Percentiles rank a stretch among this genome's conserved stretches.
Evolutionary conservation across 345 rosid species (phyloP).

Genomic region (Syzygium aqueum): DNA sequence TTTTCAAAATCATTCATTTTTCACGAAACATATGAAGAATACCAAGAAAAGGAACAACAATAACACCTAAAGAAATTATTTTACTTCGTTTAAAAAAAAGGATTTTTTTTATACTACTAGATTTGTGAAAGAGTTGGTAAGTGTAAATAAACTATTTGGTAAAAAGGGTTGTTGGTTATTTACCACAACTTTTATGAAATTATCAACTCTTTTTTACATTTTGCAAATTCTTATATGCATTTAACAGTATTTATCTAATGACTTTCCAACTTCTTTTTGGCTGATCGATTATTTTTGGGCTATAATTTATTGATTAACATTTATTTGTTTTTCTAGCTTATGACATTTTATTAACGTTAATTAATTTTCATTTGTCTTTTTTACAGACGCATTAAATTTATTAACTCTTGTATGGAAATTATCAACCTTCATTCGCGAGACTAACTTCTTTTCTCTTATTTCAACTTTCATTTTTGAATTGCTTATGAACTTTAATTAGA

Average conservation of each 20-base stretch:
- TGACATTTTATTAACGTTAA: neutral
- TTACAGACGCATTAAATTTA: neutral
- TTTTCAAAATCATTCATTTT: no score
- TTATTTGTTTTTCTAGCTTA: neutral
- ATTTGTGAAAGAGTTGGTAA: neutral
- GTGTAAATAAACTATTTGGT: neutral
- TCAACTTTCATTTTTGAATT: neutral
- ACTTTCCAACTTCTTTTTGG: neutral
- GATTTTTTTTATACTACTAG: neutral
- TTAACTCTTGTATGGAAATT: neutral
- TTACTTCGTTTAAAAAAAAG: neutral
- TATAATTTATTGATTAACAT: neutral
- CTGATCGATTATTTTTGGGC: neutral
- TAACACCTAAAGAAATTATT: neutral
- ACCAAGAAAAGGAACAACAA: neutral
- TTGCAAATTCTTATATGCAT: no score
- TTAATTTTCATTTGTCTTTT: neutral
- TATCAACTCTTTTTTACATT: neutral
- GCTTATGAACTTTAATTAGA: neutral
- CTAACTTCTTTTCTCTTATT: neutral
- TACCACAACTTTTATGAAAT: neutral
- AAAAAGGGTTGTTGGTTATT: neutral
- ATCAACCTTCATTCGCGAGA: neutral
- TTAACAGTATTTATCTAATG: no score
- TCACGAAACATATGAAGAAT: no score